These are phyloP conservation scores for Quercus dentata DNA, from an alignment of 306 rosid species.

Conservation along the genomic window DNA sequence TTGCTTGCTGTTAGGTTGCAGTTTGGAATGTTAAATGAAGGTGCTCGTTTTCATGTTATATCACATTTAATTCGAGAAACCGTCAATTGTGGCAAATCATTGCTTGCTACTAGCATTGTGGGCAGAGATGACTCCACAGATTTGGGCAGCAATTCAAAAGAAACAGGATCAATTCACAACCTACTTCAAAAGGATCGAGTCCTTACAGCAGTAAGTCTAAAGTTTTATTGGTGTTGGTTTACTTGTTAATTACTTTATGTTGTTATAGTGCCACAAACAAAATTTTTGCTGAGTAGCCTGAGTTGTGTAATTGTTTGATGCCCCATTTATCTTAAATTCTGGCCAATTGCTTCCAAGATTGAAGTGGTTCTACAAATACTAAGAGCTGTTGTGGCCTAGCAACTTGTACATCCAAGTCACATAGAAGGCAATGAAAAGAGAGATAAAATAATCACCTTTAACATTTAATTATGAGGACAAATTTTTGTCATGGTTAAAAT, in stretches of 20 bases:
- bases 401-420: neutral
- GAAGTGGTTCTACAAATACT: neutral
- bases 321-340: neutral
- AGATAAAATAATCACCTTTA: neutral
- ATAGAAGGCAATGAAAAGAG: neutral
- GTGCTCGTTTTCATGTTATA: conserved; percentile 89
- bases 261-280: neutral
- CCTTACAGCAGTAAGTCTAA: conserved; percentile 71
- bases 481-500: too few relatives aligned
- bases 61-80: conserved; percentile 90
- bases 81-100: conserved; percentile 72
- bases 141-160: conserved; percentile 46
- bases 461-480: neutral
- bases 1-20: conserved; percentile 88
- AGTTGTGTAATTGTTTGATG: neutral
- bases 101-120: conserved; percentile 80
- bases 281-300: neutral
- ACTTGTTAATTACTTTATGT: neutral
- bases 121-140: conserved; percentile 67
- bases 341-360: neutral
- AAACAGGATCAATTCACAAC: conserved; percentile 71
- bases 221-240: conserved; percentile 9
- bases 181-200: conserved; percentile 93
- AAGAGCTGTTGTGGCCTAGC: neutral
- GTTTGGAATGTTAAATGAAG: conserved; percentile 77